These are phyloP conservation scores for Tricholoma flavovirens DNA, from an alignment of 768 basidiomycete species.

Conservation along the genomic window DNA sequence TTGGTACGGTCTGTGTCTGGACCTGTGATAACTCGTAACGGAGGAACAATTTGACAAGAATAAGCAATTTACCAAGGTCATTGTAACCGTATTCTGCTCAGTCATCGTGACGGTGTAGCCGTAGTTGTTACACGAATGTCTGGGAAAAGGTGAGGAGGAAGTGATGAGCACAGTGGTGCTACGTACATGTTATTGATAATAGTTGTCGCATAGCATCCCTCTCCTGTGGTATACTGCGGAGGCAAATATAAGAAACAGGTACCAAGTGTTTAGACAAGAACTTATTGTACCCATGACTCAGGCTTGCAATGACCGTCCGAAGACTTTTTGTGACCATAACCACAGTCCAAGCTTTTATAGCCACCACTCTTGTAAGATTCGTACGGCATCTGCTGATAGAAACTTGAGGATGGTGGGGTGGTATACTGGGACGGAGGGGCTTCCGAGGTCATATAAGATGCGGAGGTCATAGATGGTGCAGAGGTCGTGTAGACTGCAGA, in stretches of 20 bases:
- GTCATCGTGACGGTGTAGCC: conserved; percentile 34
- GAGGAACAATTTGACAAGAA: neutral
- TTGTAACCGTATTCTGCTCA: conserved; percentile 26
- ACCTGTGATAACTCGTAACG: conserved; percentile 9
- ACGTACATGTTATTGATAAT: conserved; percentile 44
- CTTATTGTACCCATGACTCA: conserved; percentile 51
- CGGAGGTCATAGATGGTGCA: neutral
- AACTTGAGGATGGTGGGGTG: conserved; percentile 32
- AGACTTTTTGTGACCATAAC: conserved; percentile 60
- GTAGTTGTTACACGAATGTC: conserved; percentile 21
- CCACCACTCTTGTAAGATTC: conserved; percentile 55
- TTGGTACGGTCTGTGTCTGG: conserved; percentile 31
- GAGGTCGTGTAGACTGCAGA: neutral
- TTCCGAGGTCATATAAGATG: conserved; percentile 22
- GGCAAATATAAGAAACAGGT: neutral
- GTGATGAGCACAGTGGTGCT: neutral
- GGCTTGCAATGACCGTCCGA: conserved; percentile 49
- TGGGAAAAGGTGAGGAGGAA: conserved; percentile 6
- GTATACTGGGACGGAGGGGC: conserved; percentile 28
- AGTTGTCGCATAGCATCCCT: conserved; percentile 55
- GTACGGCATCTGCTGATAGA: conserved; percentile 53
- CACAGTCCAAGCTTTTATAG: conserved; percentile 61
- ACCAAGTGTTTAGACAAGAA: neutral
- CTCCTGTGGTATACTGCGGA: conserved; percentile 33
- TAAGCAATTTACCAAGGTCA: conserved; percentile 19